These are phyloP conservation scores for Solanum hybrid DNA, from an alignment of 305 asterid species.

Conservation along the genomic window DNA sequence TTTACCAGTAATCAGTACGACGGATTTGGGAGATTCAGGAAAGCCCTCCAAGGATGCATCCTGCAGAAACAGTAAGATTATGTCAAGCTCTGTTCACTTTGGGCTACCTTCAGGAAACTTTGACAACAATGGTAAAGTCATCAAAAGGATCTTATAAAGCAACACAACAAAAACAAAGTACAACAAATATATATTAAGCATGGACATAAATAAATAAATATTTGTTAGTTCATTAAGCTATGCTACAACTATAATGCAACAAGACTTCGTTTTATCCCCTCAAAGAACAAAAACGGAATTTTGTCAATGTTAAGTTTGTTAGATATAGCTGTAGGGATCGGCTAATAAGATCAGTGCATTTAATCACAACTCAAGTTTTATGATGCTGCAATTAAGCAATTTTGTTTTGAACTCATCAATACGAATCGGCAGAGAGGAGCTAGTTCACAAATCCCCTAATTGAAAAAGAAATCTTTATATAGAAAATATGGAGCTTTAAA, in stretches of 20 bases:
- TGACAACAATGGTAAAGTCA: not conserved
- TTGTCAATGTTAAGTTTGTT: not conserved
- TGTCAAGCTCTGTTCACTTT: not conserved
- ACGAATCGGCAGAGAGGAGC: not conserved
- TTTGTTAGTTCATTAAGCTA: not conserved
- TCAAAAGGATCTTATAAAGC: not conserved
- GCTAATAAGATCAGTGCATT: not conserved
- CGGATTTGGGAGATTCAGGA: slow-evolving; percentile 88
- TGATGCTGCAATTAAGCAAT: not conserved
- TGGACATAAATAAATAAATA: not conserved
- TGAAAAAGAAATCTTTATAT: not conserved
- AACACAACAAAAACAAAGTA: not conserved
- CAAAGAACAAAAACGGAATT: not conserved
- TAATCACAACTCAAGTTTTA: slow-evolving; percentile 2
- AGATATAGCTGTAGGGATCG: not conserved
- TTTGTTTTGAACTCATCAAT: not conserved
- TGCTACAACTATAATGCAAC: not conserved
- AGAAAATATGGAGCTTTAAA: not conserved
- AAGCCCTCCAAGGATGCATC: slow-evolving; percentile 93
- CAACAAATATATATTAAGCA: not conserved
- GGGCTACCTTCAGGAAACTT: not conserved
- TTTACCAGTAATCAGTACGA: slow-evolving; percentile 75
- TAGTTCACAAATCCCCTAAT: not conserved
- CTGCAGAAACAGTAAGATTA: slow-evolving; percentile 27
- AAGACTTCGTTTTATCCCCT: not conserved